These are phyloP conservation scores for Aegle marmelos DNA, from an alignment of 345 rosid genomes.

Conservation along the genomic window DNA sequence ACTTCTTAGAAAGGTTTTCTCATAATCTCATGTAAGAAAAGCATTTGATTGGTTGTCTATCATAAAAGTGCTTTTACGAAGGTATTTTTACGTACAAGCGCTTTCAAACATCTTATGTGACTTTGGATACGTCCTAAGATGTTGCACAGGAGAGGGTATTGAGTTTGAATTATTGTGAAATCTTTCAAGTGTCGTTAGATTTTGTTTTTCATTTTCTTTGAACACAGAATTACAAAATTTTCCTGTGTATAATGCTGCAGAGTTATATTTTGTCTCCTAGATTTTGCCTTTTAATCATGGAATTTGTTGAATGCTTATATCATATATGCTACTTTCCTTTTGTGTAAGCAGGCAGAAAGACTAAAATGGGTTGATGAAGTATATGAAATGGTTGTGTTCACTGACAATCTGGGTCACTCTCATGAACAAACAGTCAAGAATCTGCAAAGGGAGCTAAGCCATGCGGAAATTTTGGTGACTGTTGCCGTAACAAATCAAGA, in stretches of 20 bases:
- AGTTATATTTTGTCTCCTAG: background rate
- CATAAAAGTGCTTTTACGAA: background rate
- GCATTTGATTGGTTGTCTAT: background rate
- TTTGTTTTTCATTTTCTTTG: background rate
- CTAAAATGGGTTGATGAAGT: slow-evolving; percentile 87
- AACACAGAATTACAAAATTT: background rate
- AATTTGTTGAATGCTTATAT: background rate
- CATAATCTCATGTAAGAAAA: too few relatives aligned
- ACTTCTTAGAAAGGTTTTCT: too few relatives aligned
- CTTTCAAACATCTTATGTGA: background rate
- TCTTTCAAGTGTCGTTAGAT: background rate
- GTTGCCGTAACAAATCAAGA: slow-evolving; percentile 54
- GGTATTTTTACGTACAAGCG: background rate
- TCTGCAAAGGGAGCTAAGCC: slow-evolving; percentile 40
- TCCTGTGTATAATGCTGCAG: background rate
- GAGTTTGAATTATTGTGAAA: background rate
- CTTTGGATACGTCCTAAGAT: background rate
- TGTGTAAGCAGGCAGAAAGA: slow-evolving; percentile 53
- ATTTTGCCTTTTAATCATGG: background rate
- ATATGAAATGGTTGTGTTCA: slow-evolving; percentile 63
- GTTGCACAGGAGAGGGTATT: background rate
- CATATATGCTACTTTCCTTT: background rate
- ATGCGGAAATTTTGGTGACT: slow-evolving; percentile 59
- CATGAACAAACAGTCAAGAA: slow-evolving; percentile 28
- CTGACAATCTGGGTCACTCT: slow-evolving; percentile 29